Evolutionary conservation across 176 grass and related monocot genomes (phyloP).

Genomic region (Triticum timopheevii): DNA sequence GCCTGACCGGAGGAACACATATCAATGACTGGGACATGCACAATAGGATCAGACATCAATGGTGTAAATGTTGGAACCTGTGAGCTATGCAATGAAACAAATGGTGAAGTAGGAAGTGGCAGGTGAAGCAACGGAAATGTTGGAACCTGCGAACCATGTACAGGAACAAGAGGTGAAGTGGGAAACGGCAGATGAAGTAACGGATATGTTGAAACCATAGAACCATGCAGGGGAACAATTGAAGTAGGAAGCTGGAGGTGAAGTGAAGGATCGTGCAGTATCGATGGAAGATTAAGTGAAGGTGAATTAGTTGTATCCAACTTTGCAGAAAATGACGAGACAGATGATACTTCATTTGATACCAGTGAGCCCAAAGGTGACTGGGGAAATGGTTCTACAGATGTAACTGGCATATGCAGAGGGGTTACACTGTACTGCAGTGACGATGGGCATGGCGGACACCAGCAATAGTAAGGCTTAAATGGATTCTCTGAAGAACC

Average conservation of each 20-base stretch:
- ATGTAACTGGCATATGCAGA: slow-evolving; percentile 33
- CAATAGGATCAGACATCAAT: slow-evolving; percentile 95
- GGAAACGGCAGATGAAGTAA: slow-evolving; percentile 18
- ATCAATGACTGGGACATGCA: slow-evolving; percentile 90
- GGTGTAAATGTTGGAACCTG: slow-evolving; percentile 80
- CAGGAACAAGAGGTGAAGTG: slow-evolving; percentile 57
- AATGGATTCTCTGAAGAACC: slow-evolving; percentile 45
- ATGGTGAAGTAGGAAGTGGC: slow-evolving; percentile 59
- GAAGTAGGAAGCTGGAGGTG: slow-evolving; percentile 61
- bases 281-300: slow-evolving; percentile 49
- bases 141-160: slow-evolving; percentile 72
- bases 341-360: slow-evolving; percentile 36
- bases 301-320: slow-evolving; percentile 46
- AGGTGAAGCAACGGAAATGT: slow-evolving; percentile 54
- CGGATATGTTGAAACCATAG: slow-evolving; percentile 68
- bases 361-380: slow-evolving; percentile 56
- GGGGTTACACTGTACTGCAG: slow-evolving; percentile 55
- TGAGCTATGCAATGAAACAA: slow-evolving; percentile 61
- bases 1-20: slow-evolving; percentile 82
- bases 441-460: slow-evolving; percentile 72
- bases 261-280: slow-evolving; percentile 65
- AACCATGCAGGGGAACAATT: slow-evolving; percentile 59
- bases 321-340: slow-evolving; percentile 44
- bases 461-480: slow-evolving; percentile 96
- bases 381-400: slow-evolving; percentile 40